Conservation (phyloP, 495 filamentous ascomycete species). For the Penicillium salamii region DNA sequence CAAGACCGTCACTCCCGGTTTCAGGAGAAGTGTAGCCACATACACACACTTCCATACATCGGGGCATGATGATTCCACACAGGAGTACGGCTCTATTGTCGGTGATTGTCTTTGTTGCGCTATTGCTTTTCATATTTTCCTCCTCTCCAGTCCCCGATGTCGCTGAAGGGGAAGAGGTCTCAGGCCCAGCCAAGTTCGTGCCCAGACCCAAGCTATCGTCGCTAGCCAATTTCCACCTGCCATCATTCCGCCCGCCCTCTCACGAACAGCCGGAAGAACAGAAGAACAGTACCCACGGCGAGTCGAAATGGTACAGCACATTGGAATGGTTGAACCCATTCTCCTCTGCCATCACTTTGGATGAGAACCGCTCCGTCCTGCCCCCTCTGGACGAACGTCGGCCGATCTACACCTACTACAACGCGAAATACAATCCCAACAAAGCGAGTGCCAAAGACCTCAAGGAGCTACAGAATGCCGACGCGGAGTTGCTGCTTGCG, state of each 20-base stretch:
- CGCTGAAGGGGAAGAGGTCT: conserved; percentile 18
- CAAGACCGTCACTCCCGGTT: conserved; percentile 8
- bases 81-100: conserved; percentile 42
- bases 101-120: conserved; percentile 41
- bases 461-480: conserved; percentile 59
- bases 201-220: conserved; percentile 43
- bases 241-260: conserved; percentile 61
- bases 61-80: conserved; percentile 40
- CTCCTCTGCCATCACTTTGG: conserved; percentile 77
- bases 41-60: not conserved
- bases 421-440: conserved; percentile 48
- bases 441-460: conserved; percentile 50
- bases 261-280: conserved; percentile 77
- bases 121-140: conserved; percentile 47
- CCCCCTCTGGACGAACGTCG: conserved; percentile 71
- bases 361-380: conserved; percentile 83
- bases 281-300: conserved; percentile 75
- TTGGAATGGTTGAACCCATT: conserved; percentile 90
- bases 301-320: conserved; percentile 80
- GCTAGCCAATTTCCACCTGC: conserved; percentile 33
- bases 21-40: conserved; percentile 9
- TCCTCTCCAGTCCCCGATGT: conserved; percentile 35
- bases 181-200: conserved; percentile 33
- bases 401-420: conserved; percentile 92
- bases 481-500: conserved; percentile 74